These are phyloP conservation scores for Schwanniomyces yamadae DNA, from an alignment of 805 yeast genomes.

Conservation along the genomic window DNA sequence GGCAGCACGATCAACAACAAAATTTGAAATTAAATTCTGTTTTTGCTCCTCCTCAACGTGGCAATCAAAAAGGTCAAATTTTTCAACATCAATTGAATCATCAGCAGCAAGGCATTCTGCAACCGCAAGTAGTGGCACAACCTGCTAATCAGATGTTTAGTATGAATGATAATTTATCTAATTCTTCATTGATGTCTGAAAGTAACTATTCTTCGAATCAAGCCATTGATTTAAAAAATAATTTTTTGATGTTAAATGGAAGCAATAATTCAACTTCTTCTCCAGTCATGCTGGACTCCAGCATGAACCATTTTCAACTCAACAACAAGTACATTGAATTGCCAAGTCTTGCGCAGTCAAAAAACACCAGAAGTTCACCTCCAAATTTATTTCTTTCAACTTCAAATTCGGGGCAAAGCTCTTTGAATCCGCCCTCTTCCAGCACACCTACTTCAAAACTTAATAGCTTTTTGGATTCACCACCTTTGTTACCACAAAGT, in stretches of 20 bases:
- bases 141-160: not conserved
- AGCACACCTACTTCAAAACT: conserved; percentile 1
- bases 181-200: conserved; percentile 9
- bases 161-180: conserved; percentile 2
- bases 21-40: not conserved
- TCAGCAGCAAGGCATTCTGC: not conserved
- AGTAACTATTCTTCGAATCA: conserved; percentile 1
- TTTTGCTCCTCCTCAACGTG: not conserved
- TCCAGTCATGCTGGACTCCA: conserved; percentile 6
- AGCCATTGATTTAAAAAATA: conserved; percentile 15
- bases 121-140: not conserved
- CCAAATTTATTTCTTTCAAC: conserved; percentile 21
- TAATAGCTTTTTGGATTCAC: conserved; percentile 16
- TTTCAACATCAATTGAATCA: not conserved
- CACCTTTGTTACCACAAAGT: conserved; percentile 14
- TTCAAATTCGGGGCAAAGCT: conserved; percentile 1
- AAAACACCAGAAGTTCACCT: conserved; percentile 18
- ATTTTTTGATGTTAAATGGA: conserved; percentile 16
- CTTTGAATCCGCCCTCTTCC: conserved; percentile 1
- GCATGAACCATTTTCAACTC: conserved; percentile 10
- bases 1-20: conserved; percentile 11
- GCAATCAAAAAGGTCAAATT: not conserved
- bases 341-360: conserved; percentile 1
- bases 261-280: conserved; percentile 18
- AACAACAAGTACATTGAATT: conserved; percentile 17